Percentiles rank a stretch among this genome's conserved stretches.
phyloP scores from a whole-genome alignment of 2,329 filamentous ascomycete genomes.

The Fusarium caatingaense region DNA sequence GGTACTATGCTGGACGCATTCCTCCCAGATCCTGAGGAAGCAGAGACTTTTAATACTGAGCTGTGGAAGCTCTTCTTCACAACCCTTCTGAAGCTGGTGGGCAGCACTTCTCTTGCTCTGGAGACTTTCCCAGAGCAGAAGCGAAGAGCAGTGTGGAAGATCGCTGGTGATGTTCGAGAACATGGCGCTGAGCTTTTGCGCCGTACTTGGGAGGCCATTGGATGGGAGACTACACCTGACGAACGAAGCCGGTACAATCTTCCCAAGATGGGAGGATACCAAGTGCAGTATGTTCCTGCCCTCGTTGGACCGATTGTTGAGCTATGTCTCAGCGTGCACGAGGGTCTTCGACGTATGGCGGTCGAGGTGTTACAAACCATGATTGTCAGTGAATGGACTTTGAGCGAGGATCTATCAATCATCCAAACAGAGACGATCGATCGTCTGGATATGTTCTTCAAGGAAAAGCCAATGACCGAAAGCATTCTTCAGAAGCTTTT shows the following conservation, averaged over 20 bases:
- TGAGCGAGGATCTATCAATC: conserved; percentile 90
- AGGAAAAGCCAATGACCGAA: conserved; percentile 87
- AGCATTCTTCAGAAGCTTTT: conserved; percentile 93
- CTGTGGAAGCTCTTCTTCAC: conserved; percentile 95
- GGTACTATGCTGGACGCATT: conserved; percentile 84
- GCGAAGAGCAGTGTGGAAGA: conserved; percentile 96
- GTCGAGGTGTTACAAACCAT: conserved; percentile 96
- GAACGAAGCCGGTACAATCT: conserved; percentile 83
- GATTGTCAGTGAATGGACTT: conserved; percentile 98
- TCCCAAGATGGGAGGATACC: conserved; percentile 90
- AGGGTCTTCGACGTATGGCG: conserved; percentile 87
- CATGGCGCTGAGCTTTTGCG: conserved; percentile 87
- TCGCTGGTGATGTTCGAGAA: conserved; percentile 94
- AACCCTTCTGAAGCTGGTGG: conserved; percentile 87
- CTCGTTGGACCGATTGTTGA: conserved; percentile 92
- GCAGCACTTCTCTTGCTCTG: conserved; percentile 86
- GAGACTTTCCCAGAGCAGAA: conserved; percentile 99
- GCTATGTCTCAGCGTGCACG: conserved; percentile 93
- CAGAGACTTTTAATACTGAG: conserved; percentile 90
- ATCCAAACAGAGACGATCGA: conserved; percentile 98
- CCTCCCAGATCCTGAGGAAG: conserved; percentile 89
- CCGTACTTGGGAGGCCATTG: conserved; percentile 92
- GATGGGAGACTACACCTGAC: conserved; percentile 90
- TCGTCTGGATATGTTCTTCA: conserved; percentile 89
- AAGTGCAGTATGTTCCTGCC: conserved; percentile 96